These are phyloP conservation scores for Ophiostoma tasmaniense DNA, from an alignment of 2,329 filamentous ascomycete genomes.

Conservation along the genomic window DNA sequence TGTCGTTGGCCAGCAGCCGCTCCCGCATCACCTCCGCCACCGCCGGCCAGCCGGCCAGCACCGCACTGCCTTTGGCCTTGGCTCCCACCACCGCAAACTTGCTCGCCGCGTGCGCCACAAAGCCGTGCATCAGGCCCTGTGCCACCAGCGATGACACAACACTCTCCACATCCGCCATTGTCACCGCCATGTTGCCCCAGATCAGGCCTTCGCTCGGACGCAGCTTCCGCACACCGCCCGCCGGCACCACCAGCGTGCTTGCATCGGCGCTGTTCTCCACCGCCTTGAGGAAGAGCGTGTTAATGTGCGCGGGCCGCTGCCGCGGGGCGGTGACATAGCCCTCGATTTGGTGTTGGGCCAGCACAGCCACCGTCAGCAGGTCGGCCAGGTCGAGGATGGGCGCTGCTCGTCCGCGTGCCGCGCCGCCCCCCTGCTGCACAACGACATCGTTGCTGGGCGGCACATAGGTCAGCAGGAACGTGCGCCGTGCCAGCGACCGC, in stretches of 20 bases:
- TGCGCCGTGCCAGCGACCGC: constrained; percentile 69
- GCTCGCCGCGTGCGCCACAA: constrained; percentile 66
- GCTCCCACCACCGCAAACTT: constrained; percentile 78
- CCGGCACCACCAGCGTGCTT: constrained; percentile 37
- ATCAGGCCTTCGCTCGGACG: constrained; percentile 51
- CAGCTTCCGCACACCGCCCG: constrained; percentile 39
- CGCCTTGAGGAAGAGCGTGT: constrained; percentile 43
- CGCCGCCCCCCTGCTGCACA: constrained; percentile 23
- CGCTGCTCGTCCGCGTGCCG: constrained; percentile 49
- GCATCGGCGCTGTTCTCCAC: constrained; percentile 37
- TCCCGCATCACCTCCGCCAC: constrained; percentile 61
- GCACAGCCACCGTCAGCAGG: constrained; percentile 54
- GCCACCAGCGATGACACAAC: constrained; percentile 68
- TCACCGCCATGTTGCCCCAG: constrained; percentile 54
- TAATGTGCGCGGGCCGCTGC: constrained; percentile 36
- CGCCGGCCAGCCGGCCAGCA: constrained; percentile 66
- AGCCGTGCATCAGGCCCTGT: constrained; percentile 75
- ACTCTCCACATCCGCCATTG: constrained; percentile 62
- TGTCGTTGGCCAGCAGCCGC: constrained; percentile 50
- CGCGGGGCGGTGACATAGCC: constrained; percentile 40
- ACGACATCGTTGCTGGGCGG: constrained; percentile 37
- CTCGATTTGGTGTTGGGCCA: constrained; percentile 56
- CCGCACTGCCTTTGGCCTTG: constrained; percentile 53
- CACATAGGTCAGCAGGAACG: constrained; percentile 71
- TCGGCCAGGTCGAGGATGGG: constrained; percentile 67